phyloP scores from a whole-genome alignment of 2,329 filamentous ascomycete species.

The Teratosphaeria viscida region DNA sequence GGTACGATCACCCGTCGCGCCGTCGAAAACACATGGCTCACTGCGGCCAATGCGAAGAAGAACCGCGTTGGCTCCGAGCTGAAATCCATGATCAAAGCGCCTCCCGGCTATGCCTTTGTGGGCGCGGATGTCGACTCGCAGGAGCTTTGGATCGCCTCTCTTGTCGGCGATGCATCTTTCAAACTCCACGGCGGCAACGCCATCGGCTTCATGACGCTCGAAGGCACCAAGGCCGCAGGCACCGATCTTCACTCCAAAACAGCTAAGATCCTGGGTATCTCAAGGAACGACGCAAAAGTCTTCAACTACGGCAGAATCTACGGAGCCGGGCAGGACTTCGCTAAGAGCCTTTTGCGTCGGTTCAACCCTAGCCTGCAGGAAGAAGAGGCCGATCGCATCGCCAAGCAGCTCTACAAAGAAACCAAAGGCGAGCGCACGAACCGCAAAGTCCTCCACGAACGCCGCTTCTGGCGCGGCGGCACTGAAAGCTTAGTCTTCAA shows the following conservation, averaged over 20 bases:
- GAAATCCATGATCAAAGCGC: constrained; percentile 92
- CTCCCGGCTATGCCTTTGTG: constrained; percentile 83
- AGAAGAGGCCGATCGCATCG: constrained; percentile 62
- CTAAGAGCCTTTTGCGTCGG: constrained; percentile 76
- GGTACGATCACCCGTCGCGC: constrained; percentile 89
- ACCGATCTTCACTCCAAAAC: constrained; percentile 94
- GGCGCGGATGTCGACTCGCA: constrained; percentile 96
- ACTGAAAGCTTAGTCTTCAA: constrained; percentile 99
- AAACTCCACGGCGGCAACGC: constrained; percentile 92
- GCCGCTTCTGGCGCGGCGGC: constrained; percentile 85
- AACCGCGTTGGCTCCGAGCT: constrained; percentile 94
- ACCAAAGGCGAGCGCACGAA: constrained; percentile 86
- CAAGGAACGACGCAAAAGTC: constrained; percentile 87
- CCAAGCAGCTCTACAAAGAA: constrained; percentile 69
- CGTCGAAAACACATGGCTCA: constrained; percentile 97
- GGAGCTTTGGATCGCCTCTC: constrained; percentile 94
- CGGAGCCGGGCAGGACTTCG: constrained; percentile 92
- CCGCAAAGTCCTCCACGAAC: constrained; percentile 59
- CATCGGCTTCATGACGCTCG: constrained; percentile 97
- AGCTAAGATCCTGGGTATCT: constrained; percentile 83
- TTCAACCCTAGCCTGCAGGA: constrained; percentile 85
- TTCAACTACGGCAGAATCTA: constrained; percentile 99
- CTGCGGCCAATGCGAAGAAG: constrained; percentile 90
- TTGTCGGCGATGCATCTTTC: constrained; percentile 91
- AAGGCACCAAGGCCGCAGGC: constrained; percentile 86